phyloP scores from a whole-genome alignment of 108 stramenopile species.

The Nitzschia inconspicua region DNA sequence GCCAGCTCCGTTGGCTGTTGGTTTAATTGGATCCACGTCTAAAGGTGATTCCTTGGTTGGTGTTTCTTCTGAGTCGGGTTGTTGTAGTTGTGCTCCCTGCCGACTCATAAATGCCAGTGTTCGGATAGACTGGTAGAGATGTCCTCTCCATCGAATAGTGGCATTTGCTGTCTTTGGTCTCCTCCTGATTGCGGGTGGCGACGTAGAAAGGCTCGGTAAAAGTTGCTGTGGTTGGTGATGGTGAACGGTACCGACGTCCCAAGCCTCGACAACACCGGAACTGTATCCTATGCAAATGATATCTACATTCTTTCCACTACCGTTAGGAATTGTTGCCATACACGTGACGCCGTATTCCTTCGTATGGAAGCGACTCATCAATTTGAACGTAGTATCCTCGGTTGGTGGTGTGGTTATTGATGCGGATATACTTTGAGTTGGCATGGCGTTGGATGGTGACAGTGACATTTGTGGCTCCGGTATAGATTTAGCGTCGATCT shows the following conservation, averaged over 20 bases:
- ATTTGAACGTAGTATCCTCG: not conserved
- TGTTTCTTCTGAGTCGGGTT: too few species aligned
- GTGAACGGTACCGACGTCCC: not conserved
- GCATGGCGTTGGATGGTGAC: not conserved
- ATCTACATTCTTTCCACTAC: not conserved
- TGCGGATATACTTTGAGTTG: not conserved
- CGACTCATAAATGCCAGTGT: slow-evolving; percentile 5
- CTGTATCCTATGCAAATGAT: slow-evolving; percentile 3
- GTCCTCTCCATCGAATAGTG: not conserved
- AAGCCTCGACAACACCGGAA: not conserved
- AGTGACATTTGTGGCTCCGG: not conserved
- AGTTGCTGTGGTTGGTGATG: not conserved
- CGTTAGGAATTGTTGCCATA: slow-evolving; percentile 2
- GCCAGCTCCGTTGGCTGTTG: too few species aligned
- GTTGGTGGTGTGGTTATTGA: not conserved
- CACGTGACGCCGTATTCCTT: not conserved
- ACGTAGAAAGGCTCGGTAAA: not conserved
- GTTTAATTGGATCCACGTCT: too few species aligned
- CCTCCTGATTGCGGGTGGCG: too few species aligned
- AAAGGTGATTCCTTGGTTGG: too few species aligned
- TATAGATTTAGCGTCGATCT: not conserved
- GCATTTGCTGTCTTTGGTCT: too few species aligned
- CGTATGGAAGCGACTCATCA: slow-evolving; percentile 1
- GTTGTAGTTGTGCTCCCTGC: not conserved
- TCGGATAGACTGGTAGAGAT: slow-evolving; percentile 1